Base-by-base conservation (phyloP, 768 basidiomycete species). In the Boletus coccyginus region DNA sequence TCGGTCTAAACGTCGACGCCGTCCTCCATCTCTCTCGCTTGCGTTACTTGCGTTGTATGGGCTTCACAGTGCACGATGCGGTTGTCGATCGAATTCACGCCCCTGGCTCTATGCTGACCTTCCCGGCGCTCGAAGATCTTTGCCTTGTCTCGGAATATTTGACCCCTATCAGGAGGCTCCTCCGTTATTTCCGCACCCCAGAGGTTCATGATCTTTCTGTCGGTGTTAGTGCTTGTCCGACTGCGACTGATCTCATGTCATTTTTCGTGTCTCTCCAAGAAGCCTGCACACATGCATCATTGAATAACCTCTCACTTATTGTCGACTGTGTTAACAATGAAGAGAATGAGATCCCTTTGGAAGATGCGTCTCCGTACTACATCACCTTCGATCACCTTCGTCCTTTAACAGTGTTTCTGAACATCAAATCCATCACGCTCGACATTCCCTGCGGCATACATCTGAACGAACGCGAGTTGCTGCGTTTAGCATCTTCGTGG, bases 391-490 rank as follows among this genome's bases (percentile, higher is more conserved):
- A 43, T 40, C n/a, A 10, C 5, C 42, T 62, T 31, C 33, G 19
- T 11, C 54, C 57, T 13, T 19, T 62, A 14, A 52, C 48, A 0
- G 48, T 10, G 29, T 63, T 60, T 13, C 29, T 0, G 9, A 60
- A 63, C 31, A 46, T 60, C 44, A 54, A 21, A 7, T 40, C 24
- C 2, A 35, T 63, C 17, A 24, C 6, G 7, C 38, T 64, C 33
- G 16, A 50, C 32, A 39, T 52, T n/a, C 24, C 35, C n/a, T 56
- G 38, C 7, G n/a, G 42, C 8, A 12, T 36, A 2, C 53, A 63
- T 39, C 17, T 64, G 33, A 53, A 44, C 7, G 53, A 58, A 42
- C 19, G 21, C 31, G 51, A 53, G 17, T 38, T 64, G 3, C 49
- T 64, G 19, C 21, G 29, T 21, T 44, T 64, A 21, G 59, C 56